Base-by-base conservation (phyloP, 2,329 filamentous ascomycete genomes). In the Sporothrix mexicana region DNA sequence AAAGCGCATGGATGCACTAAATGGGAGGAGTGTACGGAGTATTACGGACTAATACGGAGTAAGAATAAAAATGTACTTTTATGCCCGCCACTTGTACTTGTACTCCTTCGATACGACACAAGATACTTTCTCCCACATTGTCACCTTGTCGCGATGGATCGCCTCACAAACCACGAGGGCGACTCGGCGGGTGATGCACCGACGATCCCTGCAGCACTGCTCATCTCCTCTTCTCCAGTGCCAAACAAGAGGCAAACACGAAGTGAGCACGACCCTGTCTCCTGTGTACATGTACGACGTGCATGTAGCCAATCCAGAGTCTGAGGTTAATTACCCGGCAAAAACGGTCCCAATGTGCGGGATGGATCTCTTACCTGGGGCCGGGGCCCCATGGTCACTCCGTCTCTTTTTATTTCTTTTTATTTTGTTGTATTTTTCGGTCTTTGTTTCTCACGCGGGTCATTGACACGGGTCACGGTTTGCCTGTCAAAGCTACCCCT, bases 141-240 rank as follows among this genome's bases (percentile, higher is more conserved):
- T 36, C 30, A 7, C 30, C 5, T 36, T 36, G 30, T 23, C 51
- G 23, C 51, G 51, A 55, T 20, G 20, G 51, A 3, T 8, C 51
- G 12, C 15, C 15, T n/a, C 13, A 55, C 3, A 12, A 25, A 47
- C 10, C 41, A 66, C 10, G 25, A 13, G 23, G 23, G 43, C 43
- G 23, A 36, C 43, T 70, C 69, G 69, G 69, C 6, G 57, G 55
- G 57, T 62, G 36, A 70, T 61, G 55, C 55, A 70, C 69, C 69
- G 69, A 70, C 23, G 13, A 10, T 43, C 15, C 25, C 41, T 66
- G 61, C 43, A 25, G 41, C 30, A 36, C 30, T 36, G 30, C 61
- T 64, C 59, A 64, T 45, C n/a, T 45, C 59, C 36, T 43, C 17
- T n/a, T 30, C 57, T n/a, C 41, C 25, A 30, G 36, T 15, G 17